Evolutionary conservation across 2,329 filamentous ascomycete genomes (phyloP), one percentile per base, ranked within the genome.

Genomic region (Botryotinia globosa): DNA sequence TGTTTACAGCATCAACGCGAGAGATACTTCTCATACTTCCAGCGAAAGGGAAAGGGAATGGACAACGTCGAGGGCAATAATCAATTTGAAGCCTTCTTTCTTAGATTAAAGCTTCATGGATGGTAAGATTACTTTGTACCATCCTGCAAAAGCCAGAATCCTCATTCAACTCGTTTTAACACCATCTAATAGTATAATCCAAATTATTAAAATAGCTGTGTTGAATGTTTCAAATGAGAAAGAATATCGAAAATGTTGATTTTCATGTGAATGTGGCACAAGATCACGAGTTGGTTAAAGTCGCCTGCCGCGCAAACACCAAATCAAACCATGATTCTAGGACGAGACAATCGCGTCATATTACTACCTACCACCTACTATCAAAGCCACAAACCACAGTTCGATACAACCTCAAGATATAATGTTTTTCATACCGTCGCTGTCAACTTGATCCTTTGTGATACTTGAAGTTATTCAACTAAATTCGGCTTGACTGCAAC

Each of bases 291-390:
- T 44, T 56, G 34, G 25, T 32, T 68, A 56, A 67, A 67, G 65
- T 67, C 48, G 65, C 65, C 65, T 67, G 65, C 65, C 48, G 48
- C 65, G 65, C 65, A 67, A 67, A 44, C 37, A 67, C 20, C 25
- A 54, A 34, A n/a, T 39, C 25, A 61, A 61, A 39, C 20, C 16
- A 20, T 67, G 45, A 54, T 54, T 66, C 64, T 16, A 39, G 45
- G 39, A 42, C 54, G 65, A 67, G 48, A 67, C n/a, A 42, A 56
- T n/a, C 48, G 34, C 65, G 48, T 67, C 34, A 67, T 56, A 56
- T 37, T 39, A 44, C 37, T 14, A n/a, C n/a, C n/a, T n/a, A n/a
- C n/a, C n/a, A n/a, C n/a, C n/a, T n/a, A 39, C 16, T 29, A 22
- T 42, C 65, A 44, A 67, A 54, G 61, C 48, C 45, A 67, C 37